Evolutionary conservation across 306 rosid species (phyloP).

Genomic region (Myrica gale): DNA sequence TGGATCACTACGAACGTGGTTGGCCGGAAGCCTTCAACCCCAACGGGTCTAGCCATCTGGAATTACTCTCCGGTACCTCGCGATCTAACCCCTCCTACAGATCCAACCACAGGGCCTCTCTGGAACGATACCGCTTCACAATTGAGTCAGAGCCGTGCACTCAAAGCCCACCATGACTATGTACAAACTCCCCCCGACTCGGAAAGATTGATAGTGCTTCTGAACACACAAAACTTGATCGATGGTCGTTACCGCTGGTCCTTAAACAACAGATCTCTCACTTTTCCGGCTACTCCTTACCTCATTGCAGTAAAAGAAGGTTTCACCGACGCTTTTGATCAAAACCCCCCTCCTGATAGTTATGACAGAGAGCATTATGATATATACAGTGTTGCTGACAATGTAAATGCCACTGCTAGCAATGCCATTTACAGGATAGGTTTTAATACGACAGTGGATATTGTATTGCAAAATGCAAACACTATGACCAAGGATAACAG

Average conservation of each 20-base stretch:
- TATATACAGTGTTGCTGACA: neutral
- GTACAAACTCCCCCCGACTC: conserved; percentile 3
- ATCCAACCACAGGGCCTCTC: conserved; percentile 28
- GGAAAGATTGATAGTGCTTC: conserved; percentile 28
- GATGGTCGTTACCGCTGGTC: conserved; percentile 8
- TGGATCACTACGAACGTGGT: conserved; percentile 58
- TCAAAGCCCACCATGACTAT: conserved; percentile 24
- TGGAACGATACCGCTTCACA: conserved; percentile 18
- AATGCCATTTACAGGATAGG: conserved; percentile 13
- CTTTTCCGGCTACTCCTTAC: conserved; percentile 18
- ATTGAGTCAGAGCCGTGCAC: conserved; percentile 12
- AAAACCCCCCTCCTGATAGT: conserved; percentile 18
- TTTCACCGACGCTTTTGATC: conserved; percentile 10
- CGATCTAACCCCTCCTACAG: conserved; percentile 22
- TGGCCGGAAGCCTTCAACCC: conserved; percentile 46
- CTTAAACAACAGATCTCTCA: conserved; percentile 11
- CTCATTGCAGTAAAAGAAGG: conserved; percentile 12
- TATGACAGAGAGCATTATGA: conserved; percentile 15
- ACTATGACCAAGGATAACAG: neutral
- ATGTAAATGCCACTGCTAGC: conserved; percentile 21
- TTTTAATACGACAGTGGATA: conserved; percentile 27
- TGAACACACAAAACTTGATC: conserved; percentile 27
- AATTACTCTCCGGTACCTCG: conserved; percentile 82
- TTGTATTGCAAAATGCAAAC: conserved; percentile 24
- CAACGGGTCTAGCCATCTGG: conserved; percentile 62